Evolutionary conservation across 176 grass and related monocot genomes (phyloP).

Genomic region (Luzula sylvatica): DNA sequence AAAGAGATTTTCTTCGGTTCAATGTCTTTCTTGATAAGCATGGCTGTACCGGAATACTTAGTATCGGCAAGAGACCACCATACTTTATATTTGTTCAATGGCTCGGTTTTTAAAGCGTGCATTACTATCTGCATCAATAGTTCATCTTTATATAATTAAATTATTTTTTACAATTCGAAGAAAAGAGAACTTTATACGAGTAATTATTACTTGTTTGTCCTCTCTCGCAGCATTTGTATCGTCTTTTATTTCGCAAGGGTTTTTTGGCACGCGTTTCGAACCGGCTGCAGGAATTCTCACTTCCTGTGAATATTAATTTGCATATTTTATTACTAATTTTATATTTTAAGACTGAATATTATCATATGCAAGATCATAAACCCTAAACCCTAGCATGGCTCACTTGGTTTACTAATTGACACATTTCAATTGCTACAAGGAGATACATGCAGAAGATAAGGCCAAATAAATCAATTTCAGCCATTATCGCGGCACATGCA

Average conservation of each 20-base stretch:
- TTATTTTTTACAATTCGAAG: neutral
- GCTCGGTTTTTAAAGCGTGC: conserved; percentile 59
- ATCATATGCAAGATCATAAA: no score
- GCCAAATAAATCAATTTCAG: neutral
- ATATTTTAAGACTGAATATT: no score
- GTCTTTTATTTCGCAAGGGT: conserved; percentile 77
- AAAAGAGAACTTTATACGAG: conserved; percentile 2
- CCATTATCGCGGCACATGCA: neutral
- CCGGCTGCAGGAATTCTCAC: conserved; percentile 88
- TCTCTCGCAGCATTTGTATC: conserved; percentile 70
- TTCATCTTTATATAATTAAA: conserved; percentile 17
- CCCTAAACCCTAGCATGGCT: neutral
- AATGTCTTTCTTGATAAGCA: conserved; percentile 83
- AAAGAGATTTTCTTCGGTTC: conserved; percentile 79
- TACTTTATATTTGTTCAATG: conserved; percentile 66
- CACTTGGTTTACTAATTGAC: neutral
- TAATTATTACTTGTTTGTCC: conserved; percentile 60
- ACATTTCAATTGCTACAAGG: neutral
- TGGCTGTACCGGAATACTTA: conserved; percentile 71
- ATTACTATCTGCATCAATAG: conserved; percentile 42
- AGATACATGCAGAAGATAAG: no score
- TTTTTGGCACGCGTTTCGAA: conserved; percentile 70
- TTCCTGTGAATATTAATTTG: conserved; percentile 51
- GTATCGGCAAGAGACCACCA: conserved; percentile 99
- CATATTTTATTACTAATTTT: no score